Conservation (phyloP, 352 stramenopile species). For the Globisporangium acanthophoron region DNA sequence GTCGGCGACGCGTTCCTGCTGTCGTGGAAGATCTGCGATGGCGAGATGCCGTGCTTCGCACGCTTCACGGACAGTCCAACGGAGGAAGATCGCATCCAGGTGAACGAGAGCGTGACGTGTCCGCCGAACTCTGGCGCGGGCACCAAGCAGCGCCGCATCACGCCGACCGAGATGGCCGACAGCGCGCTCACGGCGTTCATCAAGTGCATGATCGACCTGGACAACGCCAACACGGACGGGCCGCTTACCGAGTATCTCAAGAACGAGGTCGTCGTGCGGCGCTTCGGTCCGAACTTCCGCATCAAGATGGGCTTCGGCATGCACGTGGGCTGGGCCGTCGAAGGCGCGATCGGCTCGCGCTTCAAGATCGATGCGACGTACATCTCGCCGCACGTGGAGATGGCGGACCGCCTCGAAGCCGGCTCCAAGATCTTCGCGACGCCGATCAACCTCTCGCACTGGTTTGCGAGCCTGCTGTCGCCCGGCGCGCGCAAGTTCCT, state of each 20-base stretch:
- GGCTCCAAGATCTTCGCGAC: slow-evolving; percentile 91
- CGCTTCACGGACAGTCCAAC: slow-evolving; percentile 75
- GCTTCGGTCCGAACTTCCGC: slow-evolving; percentile 73
- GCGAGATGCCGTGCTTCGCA: slow-evolving; percentile 72
- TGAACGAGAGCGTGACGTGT: slow-evolving; percentile 67
- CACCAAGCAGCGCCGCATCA: slow-evolving; percentile 60
- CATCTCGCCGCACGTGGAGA: slow-evolving; percentile 93
- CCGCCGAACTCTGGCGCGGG: slow-evolving; percentile 60
- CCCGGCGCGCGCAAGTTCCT: slow-evolving; percentile 65
- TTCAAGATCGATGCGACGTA: slow-evolving; percentile 98
- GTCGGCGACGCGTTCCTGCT: slow-evolving; percentile 92
- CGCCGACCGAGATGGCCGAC: slow-evolving; percentile 89
- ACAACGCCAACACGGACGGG: slow-evolving; percentile 78
- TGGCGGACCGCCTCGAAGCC: slow-evolving; percentile 92
- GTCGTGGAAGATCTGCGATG: slow-evolving; percentile 91
- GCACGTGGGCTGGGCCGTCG: slow-evolving; percentile 95
- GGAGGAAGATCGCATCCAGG: slow-evolving; percentile 64
- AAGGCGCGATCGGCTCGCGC: slow-evolving; percentile 94
- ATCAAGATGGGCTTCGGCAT: slow-evolving; percentile 95
- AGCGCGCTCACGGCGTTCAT: slow-evolving; percentile 94
- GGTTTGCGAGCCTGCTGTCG: slow-evolving; percentile 67
- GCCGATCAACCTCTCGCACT: slow-evolving; percentile 83
- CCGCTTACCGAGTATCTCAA: slow-evolving; percentile 64
- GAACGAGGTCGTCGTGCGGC: slow-evolving; percentile 69
- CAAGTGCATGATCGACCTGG: slow-evolving; percentile 90